Conservation (phyloP, 192 early-diverging fungal genomes). For the Coemansia sp. region DNA sequence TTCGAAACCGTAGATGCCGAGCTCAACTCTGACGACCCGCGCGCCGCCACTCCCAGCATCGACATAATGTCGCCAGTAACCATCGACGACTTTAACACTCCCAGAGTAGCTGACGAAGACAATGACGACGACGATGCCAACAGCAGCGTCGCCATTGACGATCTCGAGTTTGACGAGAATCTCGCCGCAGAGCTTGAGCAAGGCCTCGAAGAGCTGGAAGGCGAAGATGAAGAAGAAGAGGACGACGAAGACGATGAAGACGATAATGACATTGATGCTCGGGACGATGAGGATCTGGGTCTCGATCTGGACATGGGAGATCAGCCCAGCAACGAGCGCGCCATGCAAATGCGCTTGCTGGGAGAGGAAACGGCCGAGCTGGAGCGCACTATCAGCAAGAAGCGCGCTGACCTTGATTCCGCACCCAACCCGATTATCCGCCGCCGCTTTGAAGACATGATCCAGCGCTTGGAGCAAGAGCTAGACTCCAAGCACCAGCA, state of each 20-base stretch:
- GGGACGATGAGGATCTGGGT: slow-evolving; percentile 22
- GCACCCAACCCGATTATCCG: slow-evolving; percentile 44
- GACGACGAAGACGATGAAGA: slow-evolving; percentile 36
- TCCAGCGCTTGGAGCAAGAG: slow-evolving; percentile 32
- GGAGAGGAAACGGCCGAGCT: slow-evolving; percentile 42
- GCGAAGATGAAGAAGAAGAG: slow-evolving; percentile 26
- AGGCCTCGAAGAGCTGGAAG: slow-evolving; percentile 31
- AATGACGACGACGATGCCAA: slow-evolving; percentile 17
- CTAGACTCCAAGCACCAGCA: slow-evolving; percentile 27
- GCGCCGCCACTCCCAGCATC: slow-evolving; percentile 30
- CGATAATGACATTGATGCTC: slow-evolving; percentile 13
- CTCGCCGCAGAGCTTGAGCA: slow-evolving; percentile 40
- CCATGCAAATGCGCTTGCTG: slow-evolving; percentile 36
- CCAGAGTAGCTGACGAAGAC: slow-evolving; percentile 33
- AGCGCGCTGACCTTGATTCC: slow-evolving; percentile 38
- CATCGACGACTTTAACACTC: slow-evolving; percentile 34
- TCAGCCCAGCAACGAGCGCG: slow-evolving; percentile 32
- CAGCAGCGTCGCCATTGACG: slow-evolving; percentile 43
- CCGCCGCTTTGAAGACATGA: slow-evolving; percentile 39
- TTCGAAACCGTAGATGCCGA: slow-evolving; percentile 29
- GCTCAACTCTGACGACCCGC: slow-evolving; percentile 14
- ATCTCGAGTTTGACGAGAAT: slow-evolving; percentile 40
- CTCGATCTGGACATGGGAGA: slow-evolving; percentile 23
- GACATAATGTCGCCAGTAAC: slow-evolving; percentile 43
- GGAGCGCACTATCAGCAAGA: slow-evolving; percentile 31